Percentiles rank a stretch among this genome's conserved stretches.
Conservation (phyloP, 805 yeast genomes). For the Saturnispora sekii region DNA sequence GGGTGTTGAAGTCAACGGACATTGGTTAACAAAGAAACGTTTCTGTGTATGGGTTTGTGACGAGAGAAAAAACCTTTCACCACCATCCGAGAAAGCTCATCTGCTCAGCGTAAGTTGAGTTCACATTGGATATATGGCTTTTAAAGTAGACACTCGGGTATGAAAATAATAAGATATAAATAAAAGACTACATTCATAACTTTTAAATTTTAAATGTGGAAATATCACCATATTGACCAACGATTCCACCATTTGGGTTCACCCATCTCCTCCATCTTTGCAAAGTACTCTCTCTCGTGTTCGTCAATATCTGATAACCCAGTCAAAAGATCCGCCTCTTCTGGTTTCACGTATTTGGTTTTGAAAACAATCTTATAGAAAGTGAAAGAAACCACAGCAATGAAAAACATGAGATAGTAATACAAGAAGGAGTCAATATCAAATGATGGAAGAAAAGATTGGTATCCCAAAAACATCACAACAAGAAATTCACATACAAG, state of each 20-base stretch:
- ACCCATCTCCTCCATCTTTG: conserved; percentile 5
- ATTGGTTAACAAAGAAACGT: conserved; percentile 9
- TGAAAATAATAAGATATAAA: no score
- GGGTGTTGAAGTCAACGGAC: conserved; percentile 29
- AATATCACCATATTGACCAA: not conserved
- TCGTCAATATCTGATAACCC: conserved; percentile 41
- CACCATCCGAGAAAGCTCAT: no score
- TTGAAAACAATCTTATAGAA: conserved; percentile 30
- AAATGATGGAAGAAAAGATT: conserved; percentile 32
- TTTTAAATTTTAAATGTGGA: no score
- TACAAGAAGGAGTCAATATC: conserved; percentile 33
- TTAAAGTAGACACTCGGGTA: no score
- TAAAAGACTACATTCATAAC: no score
- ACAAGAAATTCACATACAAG: conserved; percentile 27
- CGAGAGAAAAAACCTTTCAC: not conserved
- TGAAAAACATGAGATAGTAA: conserved; percentile 34
- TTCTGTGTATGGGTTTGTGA: not conserved
- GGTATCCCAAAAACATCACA: conserved; percentile 30
- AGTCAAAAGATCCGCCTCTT: conserved; percentile 36
- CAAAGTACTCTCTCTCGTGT: conserved; percentile 32
- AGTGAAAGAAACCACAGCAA: conserved; percentile 28
- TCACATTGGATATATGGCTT: no score
- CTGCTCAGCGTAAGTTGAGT: no score
- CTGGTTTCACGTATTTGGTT: conserved; percentile 32
- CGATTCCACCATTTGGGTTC: conserved; percentile 7